Percentiles rank a stretch among this genome's conserved stretches.
phyloP scores from a whole-genome alignment of 768 basidiomycete genomes.

The Boletus fagicola region DNA sequence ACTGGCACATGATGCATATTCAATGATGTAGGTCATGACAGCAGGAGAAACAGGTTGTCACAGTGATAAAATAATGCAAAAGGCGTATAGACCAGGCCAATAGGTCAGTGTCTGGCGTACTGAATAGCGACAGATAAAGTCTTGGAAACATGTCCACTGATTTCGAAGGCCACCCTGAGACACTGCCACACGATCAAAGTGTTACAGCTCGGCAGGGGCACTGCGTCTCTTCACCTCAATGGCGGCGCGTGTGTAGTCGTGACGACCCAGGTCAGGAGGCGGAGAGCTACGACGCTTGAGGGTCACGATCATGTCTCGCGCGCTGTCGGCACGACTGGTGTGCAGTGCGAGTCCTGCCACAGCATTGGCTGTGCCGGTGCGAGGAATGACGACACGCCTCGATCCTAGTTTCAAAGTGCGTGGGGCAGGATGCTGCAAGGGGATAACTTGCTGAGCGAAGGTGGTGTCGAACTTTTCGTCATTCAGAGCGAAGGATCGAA shows the following conservation, averaged over 20 bases:
- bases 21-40: not conserved
- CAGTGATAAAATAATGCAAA: not conserved
- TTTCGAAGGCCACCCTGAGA: conserved; percentile 58
- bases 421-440: conserved; percentile 34
- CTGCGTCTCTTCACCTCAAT: conserved; percentile 54
- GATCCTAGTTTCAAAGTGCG: conserved; percentile 44
- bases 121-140: not conserved
- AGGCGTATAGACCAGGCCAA: not conserved
- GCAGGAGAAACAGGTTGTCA: not conserved
- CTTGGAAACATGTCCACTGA: not conserved
- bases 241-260: conserved; percentile 26
- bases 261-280: conserved; percentile 8
- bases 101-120: not conserved
- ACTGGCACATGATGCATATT: not conserved
- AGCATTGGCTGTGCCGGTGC: conserved; percentile 38
- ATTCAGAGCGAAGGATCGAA: conserved; percentile 29
- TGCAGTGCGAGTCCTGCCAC: conserved; percentile 48
- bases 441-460: conserved; percentile 20
- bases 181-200: conserved; percentile 60
- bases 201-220: conserved; percentile 57
- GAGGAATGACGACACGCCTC: conserved; percentile 49
- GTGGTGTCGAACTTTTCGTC: conserved; percentile 6
- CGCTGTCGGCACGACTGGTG: conserved; percentile 53
- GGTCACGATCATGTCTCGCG: conserved; percentile 63
- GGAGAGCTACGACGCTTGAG: conserved; percentile 56